These are phyloP conservation scores for Madurella mycetomatis DNA, from an alignment of 2,329 filamentous ascomycete species.

Conservation along the genomic window DNA sequence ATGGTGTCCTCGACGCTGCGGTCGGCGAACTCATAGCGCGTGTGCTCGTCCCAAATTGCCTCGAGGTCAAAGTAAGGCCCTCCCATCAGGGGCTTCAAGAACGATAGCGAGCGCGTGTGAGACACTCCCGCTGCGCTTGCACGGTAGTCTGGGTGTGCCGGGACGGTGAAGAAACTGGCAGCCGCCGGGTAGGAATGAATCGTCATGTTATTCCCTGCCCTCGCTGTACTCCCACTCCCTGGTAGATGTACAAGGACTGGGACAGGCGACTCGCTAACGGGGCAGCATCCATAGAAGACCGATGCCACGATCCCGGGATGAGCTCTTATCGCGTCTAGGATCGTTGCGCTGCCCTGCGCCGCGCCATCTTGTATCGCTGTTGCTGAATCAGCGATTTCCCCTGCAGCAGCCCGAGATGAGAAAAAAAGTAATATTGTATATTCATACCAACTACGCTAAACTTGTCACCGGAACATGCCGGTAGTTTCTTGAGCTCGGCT, in stretches of 20 bases:
- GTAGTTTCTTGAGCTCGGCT: slow-evolving; percentile 20
- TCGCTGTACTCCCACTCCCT: background rate
- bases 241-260: slow-evolving; percentile 22
- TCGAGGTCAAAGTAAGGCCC: slow-evolving; percentile 72
- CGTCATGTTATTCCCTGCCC: background rate
- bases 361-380: slow-evolving; percentile 6
- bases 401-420: background rate
- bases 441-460: slow-evolving; percentile 36
- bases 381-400: background rate
- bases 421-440: slow-evolving; percentile 2
- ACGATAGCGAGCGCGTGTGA: slow-evolving; percentile 62
- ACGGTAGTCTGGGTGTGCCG: slow-evolving; percentile 48
- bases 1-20: slow-evolving; percentile 68
- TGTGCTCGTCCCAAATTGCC: slow-evolving; percentile 75
- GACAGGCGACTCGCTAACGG: background rate
- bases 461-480: slow-evolving; percentile 35
- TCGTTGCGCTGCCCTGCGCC: slow-evolving; percentile 10
- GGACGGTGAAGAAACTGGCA: slow-evolving; percentile 46
- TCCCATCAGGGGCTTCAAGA: slow-evolving; percentile 57
- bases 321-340: background rate
- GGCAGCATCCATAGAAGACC: slow-evolving; percentile 18
- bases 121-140: slow-evolving; percentile 53
- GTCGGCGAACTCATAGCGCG: slow-evolving; percentile 64
- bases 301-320: slow-evolving; percentile 13
- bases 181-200: slow-evolving; percentile 42